Evolutionary conservation across 768 basidiomycete genomes (phyloP).

Genomic region (Russula compacta): DNA sequence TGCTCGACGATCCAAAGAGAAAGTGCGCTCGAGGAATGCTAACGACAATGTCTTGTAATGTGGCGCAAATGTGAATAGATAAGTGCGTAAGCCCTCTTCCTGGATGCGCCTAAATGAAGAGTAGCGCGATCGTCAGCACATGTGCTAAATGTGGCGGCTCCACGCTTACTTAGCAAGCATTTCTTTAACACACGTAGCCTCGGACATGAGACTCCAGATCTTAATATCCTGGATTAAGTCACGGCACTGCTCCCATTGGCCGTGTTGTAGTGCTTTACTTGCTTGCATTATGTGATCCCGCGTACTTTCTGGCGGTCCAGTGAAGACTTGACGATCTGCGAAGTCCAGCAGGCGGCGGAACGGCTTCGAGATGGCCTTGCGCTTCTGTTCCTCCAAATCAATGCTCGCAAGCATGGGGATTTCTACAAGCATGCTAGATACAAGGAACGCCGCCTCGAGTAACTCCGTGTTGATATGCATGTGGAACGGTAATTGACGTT

Average conservation of each 20-base stretch:
- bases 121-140: background rate
- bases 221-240: slow-evolving; percentile 94
- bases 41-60: slow-evolving; percentile 90
- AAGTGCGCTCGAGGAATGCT: slow-evolving; percentile 76
- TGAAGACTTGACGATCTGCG: slow-evolving; percentile 95
- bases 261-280: slow-evolving; percentile 89
- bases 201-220: slow-evolving; percentile 96
- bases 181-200: slow-evolving; percentile 77
- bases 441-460: slow-evolving; percentile 93
- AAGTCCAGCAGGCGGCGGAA: slow-evolving; percentile 94
- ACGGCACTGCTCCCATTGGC: slow-evolving; percentile 93
- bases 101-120: slow-evolving; percentile 74
- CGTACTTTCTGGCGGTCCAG: slow-evolving; percentile 96
- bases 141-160: background rate
- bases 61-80: slow-evolving; percentile 95
- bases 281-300: slow-evolving; percentile 99
- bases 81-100: slow-evolving; percentile 93
- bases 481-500: slow-evolving; percentile 95
- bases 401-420: slow-evolving; percentile 92
- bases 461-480: slow-evolving; percentile 99
- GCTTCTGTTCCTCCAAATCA: slow-evolving; percentile 87
- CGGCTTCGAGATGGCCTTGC: slow-evolving; percentile 91
- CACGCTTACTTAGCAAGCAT: slow-evolving; percentile 80
- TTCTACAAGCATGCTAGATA: slow-evolving; percentile 97
- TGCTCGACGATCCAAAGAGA: slow-evolving; percentile 68